Evolutionary conservation across 2,329 filamentous ascomycete genomes (phyloP), one percentile per base, ranked within the genome.

Genomic region (Pochonia chlamydosporia): DNA sequence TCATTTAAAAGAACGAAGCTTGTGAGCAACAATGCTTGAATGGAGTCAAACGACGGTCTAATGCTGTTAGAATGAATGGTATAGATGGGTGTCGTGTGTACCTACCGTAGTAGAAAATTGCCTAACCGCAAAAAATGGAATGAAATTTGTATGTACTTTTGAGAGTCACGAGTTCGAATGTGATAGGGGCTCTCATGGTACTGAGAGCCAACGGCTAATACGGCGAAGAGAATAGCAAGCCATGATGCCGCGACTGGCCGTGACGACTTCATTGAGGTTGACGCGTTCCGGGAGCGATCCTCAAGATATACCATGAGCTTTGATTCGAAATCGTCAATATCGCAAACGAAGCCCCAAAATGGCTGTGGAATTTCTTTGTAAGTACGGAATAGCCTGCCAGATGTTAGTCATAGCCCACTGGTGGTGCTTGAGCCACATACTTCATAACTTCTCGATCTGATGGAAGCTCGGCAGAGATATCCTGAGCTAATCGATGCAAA

Each of bases 361-460:
- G 79, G 79, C 42, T 85, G 81, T 2, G 81, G 77, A 21, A 82
- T 81, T 57, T 84, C 79, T 60, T 84, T 84, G 65, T 84, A 85
- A 2, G 80, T 79, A 39, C 78, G 75, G 57, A 85, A 84, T 6
- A 83, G 67, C 56, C 81, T 84, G 48, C 8, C 28, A 40, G 23
- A 10, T 26, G 46, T 50, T 33, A 44, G 52, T 52, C 26, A 56
- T 37, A 25, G 43, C 16, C 24, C 18, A 21, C 23, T 30, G 47
- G 1, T 20, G 41, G 30, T 28, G 9, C 25, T 30, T 21, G 39
- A 25, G 25, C 18, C n/a, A 65, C 77, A 53, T 62, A 84, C 81
- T 82, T 84, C 71, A 84, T 78, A 11, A 85, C 79, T 59, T 85
- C 81, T 30, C 81, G 67, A 54, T 84, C 81, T 0, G 81, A 82